phyloP scores from a whole-genome alignment of 202 grass and related monocot species.

The Setaria italica region DNA sequence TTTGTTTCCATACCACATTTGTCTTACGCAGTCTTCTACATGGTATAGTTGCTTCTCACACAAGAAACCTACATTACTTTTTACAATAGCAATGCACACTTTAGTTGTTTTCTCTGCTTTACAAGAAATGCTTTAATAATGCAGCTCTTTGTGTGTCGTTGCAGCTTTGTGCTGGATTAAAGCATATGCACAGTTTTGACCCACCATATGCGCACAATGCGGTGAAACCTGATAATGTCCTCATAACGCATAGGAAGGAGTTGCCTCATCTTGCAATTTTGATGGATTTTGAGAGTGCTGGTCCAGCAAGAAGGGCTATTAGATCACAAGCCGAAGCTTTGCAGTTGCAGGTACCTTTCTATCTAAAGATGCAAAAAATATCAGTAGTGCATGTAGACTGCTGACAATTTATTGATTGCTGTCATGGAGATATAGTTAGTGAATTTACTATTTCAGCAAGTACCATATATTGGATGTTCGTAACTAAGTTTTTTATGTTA shows the following conservation, averaged over 20 bases:
- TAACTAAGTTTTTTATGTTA: background rate
- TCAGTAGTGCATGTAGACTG: too few relatives aligned
- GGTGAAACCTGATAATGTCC: slow-evolving; percentile 85
- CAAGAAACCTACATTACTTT: background rate
- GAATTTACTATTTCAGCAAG: slow-evolving; percentile 2
- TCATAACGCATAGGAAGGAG: slow-evolving; percentile 78
- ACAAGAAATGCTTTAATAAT: background rate
- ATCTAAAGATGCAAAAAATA: too few relatives aligned
- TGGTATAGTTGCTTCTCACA: background rate
- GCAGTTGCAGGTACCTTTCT: slow-evolving; percentile 66
- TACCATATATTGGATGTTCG: background rate
- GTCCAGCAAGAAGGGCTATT: slow-evolving; percentile 76
- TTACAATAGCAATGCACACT: background rate
- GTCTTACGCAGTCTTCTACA: background rate
- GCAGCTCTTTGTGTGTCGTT: slow-evolving; percentile 21
- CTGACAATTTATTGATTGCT: too few relatives aligned
- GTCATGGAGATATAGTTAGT: too few relatives aligned
- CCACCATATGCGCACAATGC: slow-evolving; percentile 89
- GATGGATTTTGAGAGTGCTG: slow-evolving; percentile 93
- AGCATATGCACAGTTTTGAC: slow-evolving; percentile 96
- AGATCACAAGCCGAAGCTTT: slow-evolving; percentile 70
- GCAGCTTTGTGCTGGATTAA: slow-evolving; percentile 84
- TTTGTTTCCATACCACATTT: background rate
- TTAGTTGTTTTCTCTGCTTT: background rate
- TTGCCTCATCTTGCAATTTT: slow-evolving; percentile 71